phyloP scores from a whole-genome alignment of 1,139 yeast genomes.

The Suhomyces bolitotheri region DNA sequence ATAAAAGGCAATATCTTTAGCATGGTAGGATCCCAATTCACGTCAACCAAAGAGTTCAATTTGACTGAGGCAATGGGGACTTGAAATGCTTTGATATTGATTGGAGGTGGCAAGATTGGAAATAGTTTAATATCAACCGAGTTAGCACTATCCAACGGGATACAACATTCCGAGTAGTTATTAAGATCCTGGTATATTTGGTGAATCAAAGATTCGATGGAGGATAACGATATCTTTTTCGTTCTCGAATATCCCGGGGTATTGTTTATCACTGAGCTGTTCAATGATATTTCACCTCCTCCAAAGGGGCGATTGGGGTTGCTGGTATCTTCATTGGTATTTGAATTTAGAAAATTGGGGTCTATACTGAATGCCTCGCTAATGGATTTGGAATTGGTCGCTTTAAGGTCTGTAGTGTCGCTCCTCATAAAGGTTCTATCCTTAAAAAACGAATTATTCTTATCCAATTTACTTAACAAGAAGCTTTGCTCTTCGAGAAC shows the following conservation, averaged over 20 bases:
- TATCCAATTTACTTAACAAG: conserved; percentile 59
- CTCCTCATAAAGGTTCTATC: conserved; percentile 11
- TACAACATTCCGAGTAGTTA: conserved; percentile 92
- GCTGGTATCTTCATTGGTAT: conserved; percentile 1
- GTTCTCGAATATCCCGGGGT: conserved; percentile 47
- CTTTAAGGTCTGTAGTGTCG: background rate
- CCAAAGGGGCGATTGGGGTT: background rate
- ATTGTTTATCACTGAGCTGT: conserved; percentile 8
- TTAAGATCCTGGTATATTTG: conserved; percentile 92
- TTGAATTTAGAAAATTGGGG: conserved; percentile 7
- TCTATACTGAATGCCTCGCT: conserved; percentile 12
- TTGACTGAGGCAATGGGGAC: conserved; percentile 88
- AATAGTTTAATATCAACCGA: conserved; percentile 90
- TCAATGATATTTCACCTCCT: conserved; percentile 5
- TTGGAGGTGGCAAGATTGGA: conserved; percentile 85
- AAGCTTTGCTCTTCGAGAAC: conserved; percentile 89
- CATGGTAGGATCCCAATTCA: conserved; percentile 98
- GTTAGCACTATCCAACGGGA: conserved; percentile 87
- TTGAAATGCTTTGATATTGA: conserved; percentile 67
- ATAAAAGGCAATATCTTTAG: conserved; percentile 80
- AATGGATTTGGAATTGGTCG: conserved; percentile 1
- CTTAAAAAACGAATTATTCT: conserved; percentile 39
- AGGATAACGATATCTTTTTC: conserved; percentile 49
- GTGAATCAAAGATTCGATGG: conserved; percentile 78
- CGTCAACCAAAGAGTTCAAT: conserved; percentile 69